Evolutionary conservation across 352 stramenopile genomes (phyloP).

Genomic region (Globisporangium sylvaticum): DNA sequence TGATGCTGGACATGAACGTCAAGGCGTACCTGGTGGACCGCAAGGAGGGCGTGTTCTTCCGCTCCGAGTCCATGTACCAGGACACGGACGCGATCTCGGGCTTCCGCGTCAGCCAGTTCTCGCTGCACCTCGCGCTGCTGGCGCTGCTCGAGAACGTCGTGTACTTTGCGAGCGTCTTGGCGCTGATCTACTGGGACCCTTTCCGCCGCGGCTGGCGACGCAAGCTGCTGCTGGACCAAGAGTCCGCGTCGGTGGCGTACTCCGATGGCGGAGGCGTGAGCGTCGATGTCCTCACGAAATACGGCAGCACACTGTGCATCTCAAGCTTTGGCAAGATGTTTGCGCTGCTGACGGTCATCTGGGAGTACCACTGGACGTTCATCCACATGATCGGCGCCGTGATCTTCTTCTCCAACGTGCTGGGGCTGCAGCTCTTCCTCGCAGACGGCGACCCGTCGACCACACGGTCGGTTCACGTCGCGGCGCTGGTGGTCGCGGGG

Average conservation of each 20-base stretch:
- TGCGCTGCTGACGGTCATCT: slow-evolving; percentile 80
- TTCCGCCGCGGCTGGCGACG: slow-evolving; percentile 46
- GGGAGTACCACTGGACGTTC: slow-evolving; percentile 85
- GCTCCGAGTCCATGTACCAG: slow-evolving; percentile 55
- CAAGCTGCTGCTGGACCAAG: slow-evolving; percentile 12
- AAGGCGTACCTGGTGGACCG: slow-evolving; percentile 81
- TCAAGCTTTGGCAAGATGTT: slow-evolving; percentile 85
- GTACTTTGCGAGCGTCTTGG: slow-evolving; percentile 50
- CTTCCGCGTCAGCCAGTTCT: slow-evolving; percentile 68
- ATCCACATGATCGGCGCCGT: slow-evolving; percentile 77
- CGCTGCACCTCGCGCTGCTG: slow-evolving; percentile 68
- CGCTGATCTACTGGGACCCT: slow-evolving; percentile 45
- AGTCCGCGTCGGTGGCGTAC: background rate
- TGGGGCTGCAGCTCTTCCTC: slow-evolving; percentile 69
- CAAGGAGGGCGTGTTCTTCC: slow-evolving; percentile 52
- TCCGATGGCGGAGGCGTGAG: background rate
- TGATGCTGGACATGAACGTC: slow-evolving; percentile 85
- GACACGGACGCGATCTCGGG: slow-evolving; percentile 39
- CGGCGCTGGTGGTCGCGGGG: slow-evolving; percentile 35
- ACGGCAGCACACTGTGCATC: slow-evolving; percentile 65
- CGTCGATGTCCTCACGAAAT: slow-evolving; percentile 30
- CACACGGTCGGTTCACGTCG: slow-evolving; percentile 30
- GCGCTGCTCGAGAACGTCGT: slow-evolving; percentile 69
- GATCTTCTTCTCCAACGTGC: slow-evolving; percentile 67
- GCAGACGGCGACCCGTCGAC: slow-evolving; percentile 35